Base-by-base conservation (phyloP, 305 asterid species). In the Fraxinus ornus region DNA sequence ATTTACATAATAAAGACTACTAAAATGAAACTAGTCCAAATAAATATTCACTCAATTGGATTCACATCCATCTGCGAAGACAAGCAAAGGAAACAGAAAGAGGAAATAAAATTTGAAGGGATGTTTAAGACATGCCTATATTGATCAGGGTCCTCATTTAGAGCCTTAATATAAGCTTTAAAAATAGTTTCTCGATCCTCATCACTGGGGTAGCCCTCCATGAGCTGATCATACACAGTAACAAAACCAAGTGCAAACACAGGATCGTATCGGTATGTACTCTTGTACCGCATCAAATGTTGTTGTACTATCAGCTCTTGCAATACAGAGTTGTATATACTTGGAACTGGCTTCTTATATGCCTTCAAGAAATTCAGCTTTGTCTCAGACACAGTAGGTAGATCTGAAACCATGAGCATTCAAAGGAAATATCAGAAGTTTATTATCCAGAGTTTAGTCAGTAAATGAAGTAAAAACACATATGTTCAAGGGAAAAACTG, bases 301-400 rank as follows among this genome's bases (percentile, higher is more conserved):
- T 96, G 99, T 78, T 91, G 99, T 71, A 96, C 98, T 83, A 96
- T 90, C 85, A 96, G 92, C 90, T 96, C 98, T 85, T 91, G 98
- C 75, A 96, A 88, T 28, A 94, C 97, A 1, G 92, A 85, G 91
- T 93, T 92, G 91, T 93, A 96, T 85, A 96, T 83, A 83, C 98
- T 94, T 21, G 99, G 98, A 83, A 96, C 93, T 19, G 99, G 98
- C 80, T 91, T 90, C 88, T 92, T 96, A 81, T 96, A 96, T 55
- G 97, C 92, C 83, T 89, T 94, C 83, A 96, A 86, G 90, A 96
- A 96, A 86, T 91, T 94, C 81, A 77, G 26, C 86, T 96, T 96
- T 73, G 99, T 96, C 81, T 93, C 92, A 4, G 98, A 75, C n/a
- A 97, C 98, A 76, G 97, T 91, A 36, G 98, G 98, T 79, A 88